Conservation (phyloP, 2,329 filamentous ascomycete genomes). For the Tolypocladium guangdongense region DNA sequence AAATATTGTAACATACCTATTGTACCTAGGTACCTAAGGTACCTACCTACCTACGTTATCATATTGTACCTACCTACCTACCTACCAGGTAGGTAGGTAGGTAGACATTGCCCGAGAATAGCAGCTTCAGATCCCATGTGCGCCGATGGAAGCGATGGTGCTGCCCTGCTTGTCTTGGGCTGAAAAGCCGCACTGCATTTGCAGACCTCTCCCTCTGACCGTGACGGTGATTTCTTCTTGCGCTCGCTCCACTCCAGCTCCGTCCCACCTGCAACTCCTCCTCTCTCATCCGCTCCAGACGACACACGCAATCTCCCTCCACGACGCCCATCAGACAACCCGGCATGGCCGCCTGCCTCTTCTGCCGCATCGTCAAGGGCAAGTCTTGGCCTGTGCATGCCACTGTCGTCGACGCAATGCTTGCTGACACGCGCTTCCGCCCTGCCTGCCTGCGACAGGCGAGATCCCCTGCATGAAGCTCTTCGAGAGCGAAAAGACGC, state of each 20-base stretch:
- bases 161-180: no score
- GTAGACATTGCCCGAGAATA: neutral
- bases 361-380: constrained; percentile 98
- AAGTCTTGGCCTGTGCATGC: constrained; percentile 5
- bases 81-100: no score
- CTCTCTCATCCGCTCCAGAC: neutral
- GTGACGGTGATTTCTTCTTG: neutral
- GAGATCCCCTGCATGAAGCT: constrained; percentile 97
- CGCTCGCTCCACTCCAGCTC: neutral
- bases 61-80: no score
- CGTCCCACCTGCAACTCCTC: neutral
- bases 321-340: neutral
- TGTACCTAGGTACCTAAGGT: no score
- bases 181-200: no score
- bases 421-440: neutral
- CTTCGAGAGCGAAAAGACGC: constrained; percentile 84
- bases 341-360: constrained; percentile 57
- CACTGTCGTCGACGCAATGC: neutral
- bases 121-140: neutral
- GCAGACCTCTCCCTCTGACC: neutral
- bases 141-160: neutral
- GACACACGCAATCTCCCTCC: neutral
- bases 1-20: no score
- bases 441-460: constrained; percentile 37
- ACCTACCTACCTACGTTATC: no score